Evolutionary conservation across 73 alveolate genomes (phyloP), one percentile per base, ranked within the genome.

Genomic region (Loxodes magnus): DNA sequence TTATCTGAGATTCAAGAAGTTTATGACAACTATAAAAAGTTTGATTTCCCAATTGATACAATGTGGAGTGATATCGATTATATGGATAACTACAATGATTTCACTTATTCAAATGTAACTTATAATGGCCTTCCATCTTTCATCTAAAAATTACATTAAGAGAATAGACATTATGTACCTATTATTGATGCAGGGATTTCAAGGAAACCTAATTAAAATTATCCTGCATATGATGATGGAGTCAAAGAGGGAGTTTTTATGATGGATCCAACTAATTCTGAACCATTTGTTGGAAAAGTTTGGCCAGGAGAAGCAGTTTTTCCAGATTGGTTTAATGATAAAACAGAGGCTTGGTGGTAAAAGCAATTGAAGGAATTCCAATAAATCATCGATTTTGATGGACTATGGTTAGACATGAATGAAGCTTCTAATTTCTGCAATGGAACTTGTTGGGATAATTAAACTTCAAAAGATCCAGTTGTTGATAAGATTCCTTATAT

Each of bases 391-490:
- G 35, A 57, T 15, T 88, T 81, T 54, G 96, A 79, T 64, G 99
- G 99, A 10, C 57, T 92, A 14, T 92, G 99, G 99, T 62, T 85
- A 12, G 97, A 92, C 58, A 90, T 85, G 97, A 92, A 92, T 69
- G 97, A 92, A 55, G 87, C 92, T 26, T 66, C 94, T 12, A 74
- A 71, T 73, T 48, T 87, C 49, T 82, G 92, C 43, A 60, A 50
- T 30, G 92, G 87, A 0, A 83, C n/a, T 2, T 12, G 22, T 19
- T 75, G 46, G 33, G 83, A 44, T 56, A 65, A 5, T 75, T 90
- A 81, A 30, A 78, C 55, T n/a, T n/a, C n/a, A n/a, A n/a, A n/a
- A n/a, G n/a, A n/a, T 31, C 77, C 68, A 12, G 56, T 51, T 27
- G 71, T 14, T 5, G 54, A 12, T 43, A 62, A 72, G 37, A 33